Evolutionary conservation across 2,329 filamentous ascomycete species (phyloP).

Genomic region (Dothistroma septosporum): DNA sequence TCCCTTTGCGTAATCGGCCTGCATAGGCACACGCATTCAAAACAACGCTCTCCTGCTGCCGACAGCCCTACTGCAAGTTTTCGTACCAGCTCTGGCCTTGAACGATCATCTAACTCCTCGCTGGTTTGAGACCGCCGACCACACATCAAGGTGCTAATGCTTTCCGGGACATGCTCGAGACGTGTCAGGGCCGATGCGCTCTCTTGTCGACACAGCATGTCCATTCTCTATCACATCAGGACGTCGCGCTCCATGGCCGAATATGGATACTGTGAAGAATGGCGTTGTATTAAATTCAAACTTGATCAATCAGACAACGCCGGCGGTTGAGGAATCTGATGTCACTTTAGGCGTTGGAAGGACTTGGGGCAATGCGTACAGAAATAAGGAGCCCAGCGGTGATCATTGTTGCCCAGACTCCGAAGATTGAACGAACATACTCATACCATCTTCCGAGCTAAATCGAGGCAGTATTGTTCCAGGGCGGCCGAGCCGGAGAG

Average conservation of each 20-base stretch:
- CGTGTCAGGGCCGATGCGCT: conserved; percentile 4
- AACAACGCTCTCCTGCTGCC: background rate
- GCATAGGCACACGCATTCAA: background rate
- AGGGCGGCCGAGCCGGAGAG: conserved; percentile 42
- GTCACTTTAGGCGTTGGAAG: conserved; percentile 43
- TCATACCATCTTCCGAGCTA: background rate
- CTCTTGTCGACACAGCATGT: conserved; percentile 4
- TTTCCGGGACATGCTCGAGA: conserved; percentile 5
- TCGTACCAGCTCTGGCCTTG: background rate
- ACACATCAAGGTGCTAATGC: conserved; percentile 12
- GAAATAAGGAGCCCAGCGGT: conserved; percentile 32
- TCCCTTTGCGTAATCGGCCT: background rate
- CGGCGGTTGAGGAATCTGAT: conserved; percentile 16
- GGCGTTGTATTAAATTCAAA: conserved; percentile 27
- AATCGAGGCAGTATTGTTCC: conserved; percentile 37
- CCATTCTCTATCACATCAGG: conserved; percentile 14
- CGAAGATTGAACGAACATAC: too few species aligned
- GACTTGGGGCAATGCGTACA: conserved; percentile 44
- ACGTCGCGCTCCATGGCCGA: conserved; percentile 9
- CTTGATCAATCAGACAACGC: conserved; percentile 17
- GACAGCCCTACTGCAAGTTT: background rate
- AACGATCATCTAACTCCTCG: background rate
- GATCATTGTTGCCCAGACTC: background rate
- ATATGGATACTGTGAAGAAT: conserved; percentile 17
- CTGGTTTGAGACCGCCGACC: conserved; percentile 9